phyloP scores from a whole-genome alignment of 2,329 filamentous ascomycete species.

The Ascochyta fabae region DNA sequence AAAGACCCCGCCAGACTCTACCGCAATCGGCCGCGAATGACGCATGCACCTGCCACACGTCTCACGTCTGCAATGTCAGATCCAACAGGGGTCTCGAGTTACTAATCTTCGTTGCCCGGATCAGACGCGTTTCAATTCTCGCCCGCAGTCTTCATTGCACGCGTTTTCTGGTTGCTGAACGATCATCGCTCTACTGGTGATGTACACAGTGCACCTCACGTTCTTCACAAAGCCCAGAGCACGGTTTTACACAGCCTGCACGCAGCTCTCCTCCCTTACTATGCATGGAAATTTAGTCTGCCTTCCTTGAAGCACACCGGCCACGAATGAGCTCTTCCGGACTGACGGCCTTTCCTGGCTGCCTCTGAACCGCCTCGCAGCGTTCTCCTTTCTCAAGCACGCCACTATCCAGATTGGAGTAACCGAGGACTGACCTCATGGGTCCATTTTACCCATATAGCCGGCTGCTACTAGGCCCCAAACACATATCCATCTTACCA shows the following conservation, averaged over 20 bases:
- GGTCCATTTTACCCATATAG: constrained; percentile 5
- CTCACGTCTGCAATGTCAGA: background rate
- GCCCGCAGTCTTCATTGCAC: background rate
- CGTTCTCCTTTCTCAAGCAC: background rate
- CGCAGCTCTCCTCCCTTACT: too few relatives aligned
- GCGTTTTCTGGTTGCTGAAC: background rate
- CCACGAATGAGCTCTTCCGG: background rate
- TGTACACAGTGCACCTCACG: too few relatives aligned
- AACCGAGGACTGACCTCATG: constrained; percentile 8
- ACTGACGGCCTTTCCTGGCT: background rate
- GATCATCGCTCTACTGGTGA: background rate
- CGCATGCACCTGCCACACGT: constrained; percentile 11
- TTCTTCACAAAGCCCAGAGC: too few relatives aligned
- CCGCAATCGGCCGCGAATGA: constrained; percentile 13
- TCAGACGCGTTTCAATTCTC: background rate
- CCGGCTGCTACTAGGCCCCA: background rate
- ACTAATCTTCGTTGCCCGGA: constrained; percentile 1
- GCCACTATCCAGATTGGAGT: background rate
- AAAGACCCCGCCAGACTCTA: constrained; percentile 8
- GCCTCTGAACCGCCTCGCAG: background rate
- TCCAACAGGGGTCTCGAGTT: background rate
- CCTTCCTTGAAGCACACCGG: background rate
- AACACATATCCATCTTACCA: background rate
- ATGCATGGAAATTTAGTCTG: too few relatives aligned
- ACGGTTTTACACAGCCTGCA: too few relatives aligned